These are phyloP conservation scores for Bryoglossum gracile DNA, from an alignment of 495 filamentous ascomycete genomes.

Conservation along the genomic window DNA sequence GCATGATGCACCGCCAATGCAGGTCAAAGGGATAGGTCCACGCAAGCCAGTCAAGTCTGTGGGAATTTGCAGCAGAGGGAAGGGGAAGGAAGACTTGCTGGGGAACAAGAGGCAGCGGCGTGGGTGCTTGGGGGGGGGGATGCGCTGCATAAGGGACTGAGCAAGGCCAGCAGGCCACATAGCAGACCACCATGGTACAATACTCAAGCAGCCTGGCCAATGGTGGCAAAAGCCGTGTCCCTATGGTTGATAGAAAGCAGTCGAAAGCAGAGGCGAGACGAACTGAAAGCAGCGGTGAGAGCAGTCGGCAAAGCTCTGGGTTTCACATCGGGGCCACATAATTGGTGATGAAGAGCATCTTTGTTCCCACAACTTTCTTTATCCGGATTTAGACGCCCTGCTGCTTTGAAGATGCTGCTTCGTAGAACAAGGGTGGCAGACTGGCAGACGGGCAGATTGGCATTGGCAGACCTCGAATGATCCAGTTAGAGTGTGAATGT, in stretches of 20 bases:
- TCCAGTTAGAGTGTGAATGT: background rate
- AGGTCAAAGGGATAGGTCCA: conserved; percentile 1
- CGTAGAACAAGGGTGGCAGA: too few species aligned
- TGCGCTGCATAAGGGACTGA: too few species aligned
- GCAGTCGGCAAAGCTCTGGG: background rate
- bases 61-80: background rate
- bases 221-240: background rate
- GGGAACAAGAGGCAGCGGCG: too few species aligned
- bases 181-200: too few species aligned
- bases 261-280: conserved; percentile 3
- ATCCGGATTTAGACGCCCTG: conserved; percentile 1
- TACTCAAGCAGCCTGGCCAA: conserved; percentile 2
- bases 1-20: conserved; percentile 9
- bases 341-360: background rate
- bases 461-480: too few species aligned
- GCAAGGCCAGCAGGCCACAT: background rate
- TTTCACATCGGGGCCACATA: background rate
- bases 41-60: background rate
- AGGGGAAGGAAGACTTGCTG: background rate
- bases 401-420: too few species aligned
- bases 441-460: background rate
- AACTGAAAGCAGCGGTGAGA: conserved; percentile 6
- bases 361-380: background rate
- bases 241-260: background rate
- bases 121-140: too few species aligned